phyloP scores from a whole-genome alignment of 768 basidiomycete species.

The Mycena rosella region DNA sequence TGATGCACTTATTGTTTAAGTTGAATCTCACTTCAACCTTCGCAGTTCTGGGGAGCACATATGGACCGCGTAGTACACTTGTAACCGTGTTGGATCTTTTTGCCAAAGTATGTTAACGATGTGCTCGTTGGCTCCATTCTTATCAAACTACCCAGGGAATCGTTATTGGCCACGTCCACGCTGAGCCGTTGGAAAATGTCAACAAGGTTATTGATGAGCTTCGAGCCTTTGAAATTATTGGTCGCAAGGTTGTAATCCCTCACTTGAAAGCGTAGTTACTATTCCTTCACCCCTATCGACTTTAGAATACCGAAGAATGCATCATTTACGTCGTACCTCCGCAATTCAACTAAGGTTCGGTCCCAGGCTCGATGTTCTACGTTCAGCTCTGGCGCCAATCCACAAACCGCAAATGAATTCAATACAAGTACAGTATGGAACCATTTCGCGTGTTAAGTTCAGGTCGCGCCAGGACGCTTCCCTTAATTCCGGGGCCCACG shows the following conservation, averaged over 20 bases:
- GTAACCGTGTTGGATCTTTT: neutral
- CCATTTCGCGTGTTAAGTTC: neutral
- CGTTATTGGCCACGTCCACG: neutral
- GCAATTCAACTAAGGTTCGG: no score
- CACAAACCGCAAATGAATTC: no score
- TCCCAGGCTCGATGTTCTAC: no score
- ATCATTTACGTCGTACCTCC: no score
- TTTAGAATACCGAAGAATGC: no score
- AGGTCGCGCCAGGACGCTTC: neutral
- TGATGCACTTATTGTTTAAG: neutral
- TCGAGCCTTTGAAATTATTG: neutral
- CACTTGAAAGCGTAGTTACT: neutral
- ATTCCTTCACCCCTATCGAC: no score
- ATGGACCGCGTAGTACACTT: neutral
- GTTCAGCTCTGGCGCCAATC: no score
- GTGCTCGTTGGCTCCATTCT: neutral
- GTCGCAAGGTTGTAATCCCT: slow-evolving; percentile 1
- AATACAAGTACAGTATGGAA: no score
- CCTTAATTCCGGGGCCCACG: neutral
- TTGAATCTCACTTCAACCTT: no score
- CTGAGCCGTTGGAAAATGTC: slow-evolving; percentile 1
- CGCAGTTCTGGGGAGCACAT: neutral
- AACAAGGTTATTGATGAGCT: slow-evolving; percentile 2
- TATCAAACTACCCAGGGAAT: neutral
- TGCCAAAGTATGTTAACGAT: neutral